Evolutionary conservation across 805 yeast species (phyloP), one percentile per base, ranked within the genome.

Genomic region (Saccharomycopsis schoenii): DNA sequence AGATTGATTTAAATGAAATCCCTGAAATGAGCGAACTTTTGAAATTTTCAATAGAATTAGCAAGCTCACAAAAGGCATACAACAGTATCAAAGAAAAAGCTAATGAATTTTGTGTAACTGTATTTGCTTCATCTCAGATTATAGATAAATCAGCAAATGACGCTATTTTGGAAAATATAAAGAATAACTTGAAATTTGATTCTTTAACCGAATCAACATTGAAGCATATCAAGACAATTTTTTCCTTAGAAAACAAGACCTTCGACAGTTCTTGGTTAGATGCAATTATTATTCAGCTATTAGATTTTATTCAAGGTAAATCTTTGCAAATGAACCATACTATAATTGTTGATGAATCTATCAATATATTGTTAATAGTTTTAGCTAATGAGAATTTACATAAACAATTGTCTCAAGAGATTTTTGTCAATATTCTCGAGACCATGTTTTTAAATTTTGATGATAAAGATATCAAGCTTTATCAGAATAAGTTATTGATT

Each of bases 11-110:
- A 39, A 34, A n/a, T 8, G 19, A 54, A 21, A 37, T 59, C n/a
- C n/a, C 36, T 12, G 29, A 24, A 8, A 51, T 62, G 37, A 19
- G 36, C 21, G 17, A 55, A 5, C 24, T 63, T 37, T 52, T 63
- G 39, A 40, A 41, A 12, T 11, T 37, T 8, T 17, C 51, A 40
- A 41, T 59, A n/a, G 61, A 60, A 15, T 56, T 55, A 39, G 52
- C 64, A 8, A 34, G 56, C 17, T 47, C 57, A 14, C 54, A 57
- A 17, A 52, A 59, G 14, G 56, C 17, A 57, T 64, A 63, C 43
- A 59, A 64, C 5, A 64, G 61, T 29, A 39, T 63, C n/a, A 39
- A 64, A n/a, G 64, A 58, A 42, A 61, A 59, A 25, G 50, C 59
- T 6, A 60, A 60, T 14, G 17, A 9, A 15, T 55, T 61, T 5